These are phyloP conservation scores for Candolleomyces aberdarensis DNA, from an alignment of 768 basidiomycete genomes.

Conservation along the genomic window DNA sequence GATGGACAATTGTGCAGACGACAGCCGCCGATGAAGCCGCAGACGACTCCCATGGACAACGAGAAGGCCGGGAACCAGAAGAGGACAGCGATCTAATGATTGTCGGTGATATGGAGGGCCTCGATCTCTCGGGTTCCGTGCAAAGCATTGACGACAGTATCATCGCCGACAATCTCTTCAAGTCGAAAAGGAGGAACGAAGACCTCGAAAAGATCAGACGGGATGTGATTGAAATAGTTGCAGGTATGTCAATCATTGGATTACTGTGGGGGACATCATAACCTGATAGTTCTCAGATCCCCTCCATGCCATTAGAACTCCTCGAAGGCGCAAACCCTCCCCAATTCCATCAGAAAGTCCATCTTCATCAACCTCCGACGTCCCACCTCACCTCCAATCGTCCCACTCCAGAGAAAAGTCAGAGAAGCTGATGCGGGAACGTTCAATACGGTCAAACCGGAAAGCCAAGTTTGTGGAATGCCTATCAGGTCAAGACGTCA, in stretches of 20 bases:
- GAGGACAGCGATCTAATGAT: constrained; percentile 67
- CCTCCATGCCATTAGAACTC: constrained; percentile 47
- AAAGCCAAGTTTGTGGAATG: constrained; percentile 82
- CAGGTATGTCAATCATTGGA: constrained; percentile 48
- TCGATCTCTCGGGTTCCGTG: constrained; percentile 28
- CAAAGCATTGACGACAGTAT: constrained; percentile 5
- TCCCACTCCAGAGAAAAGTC: constrained; percentile 30
- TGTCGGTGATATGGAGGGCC: constrained; percentile 66
- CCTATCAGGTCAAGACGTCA: constrained; percentile 70
- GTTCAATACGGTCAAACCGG: constrained; percentile 75
- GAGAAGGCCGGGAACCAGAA: constrained; percentile 16
- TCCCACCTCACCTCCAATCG: background rate
- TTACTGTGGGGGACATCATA: constrained; percentile 2
- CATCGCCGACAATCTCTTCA: constrained; percentile 2
- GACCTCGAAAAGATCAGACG: constrained; percentile 43
- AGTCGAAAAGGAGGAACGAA: constrained; percentile 40
- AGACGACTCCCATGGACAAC: constrained; percentile 17
- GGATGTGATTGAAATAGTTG: constrained; percentile 73
- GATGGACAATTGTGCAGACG: constrained; percentile 72
- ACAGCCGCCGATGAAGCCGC: constrained; percentile 16
- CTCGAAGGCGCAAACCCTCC: constrained; percentile 35
- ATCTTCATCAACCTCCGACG: background rate
- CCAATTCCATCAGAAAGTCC: constrained; percentile 20
- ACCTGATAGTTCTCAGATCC: constrained; percentile 48
- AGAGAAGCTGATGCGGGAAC: constrained; percentile 66